Evolutionary conservation across 805 yeast species (phyloP).

Genomic region (Komagataella pastoris): DNA sequence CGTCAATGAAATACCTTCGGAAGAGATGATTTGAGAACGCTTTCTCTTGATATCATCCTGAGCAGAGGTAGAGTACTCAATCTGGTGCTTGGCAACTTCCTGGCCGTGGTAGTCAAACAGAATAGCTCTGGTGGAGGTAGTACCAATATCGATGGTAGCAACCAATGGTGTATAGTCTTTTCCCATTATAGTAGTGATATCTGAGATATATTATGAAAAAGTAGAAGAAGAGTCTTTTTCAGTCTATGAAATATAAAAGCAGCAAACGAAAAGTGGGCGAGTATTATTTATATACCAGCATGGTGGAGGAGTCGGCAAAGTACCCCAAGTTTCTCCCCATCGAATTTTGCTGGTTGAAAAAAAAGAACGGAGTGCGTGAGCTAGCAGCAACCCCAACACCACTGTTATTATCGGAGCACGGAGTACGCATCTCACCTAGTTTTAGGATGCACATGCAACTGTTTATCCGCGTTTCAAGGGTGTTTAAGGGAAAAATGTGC

Average conservation of each 20-base stretch:
- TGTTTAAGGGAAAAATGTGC: neutral
- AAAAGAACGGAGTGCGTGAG: neutral
- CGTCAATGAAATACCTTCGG: slow-evolving; percentile 62
- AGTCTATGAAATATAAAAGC: neutral
- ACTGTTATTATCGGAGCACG: neutral
- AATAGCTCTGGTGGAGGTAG: slow-evolving; percentile 85
- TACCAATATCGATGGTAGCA: slow-evolving; percentile 80
- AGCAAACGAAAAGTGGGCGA: neutral
- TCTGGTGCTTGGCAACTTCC: slow-evolving; percentile 81
- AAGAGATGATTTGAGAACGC: slow-evolving; percentile 46
- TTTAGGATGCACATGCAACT: neutral
- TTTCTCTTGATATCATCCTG: slow-evolving; percentile 11
- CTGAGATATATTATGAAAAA: neutral
- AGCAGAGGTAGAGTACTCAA: slow-evolving; percentile 64
- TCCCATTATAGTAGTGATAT: neutral
- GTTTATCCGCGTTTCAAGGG: neutral
- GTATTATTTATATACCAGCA: neutral
- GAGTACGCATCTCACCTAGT: neutral
- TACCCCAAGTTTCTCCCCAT: neutral
- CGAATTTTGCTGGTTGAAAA: neutral
- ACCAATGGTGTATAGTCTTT: slow-evolving; percentile 22
- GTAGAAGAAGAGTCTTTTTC: neutral
- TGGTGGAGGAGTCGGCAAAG: neutral
- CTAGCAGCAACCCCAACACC: neutral
- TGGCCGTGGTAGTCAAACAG: slow-evolving; percentile 60